Evolutionary conservation across 2,329 filamentous ascomycete species (phyloP), one percentile per base, ranked within the genome.

Genomic region (Lecanicillium sp.): DNA sequence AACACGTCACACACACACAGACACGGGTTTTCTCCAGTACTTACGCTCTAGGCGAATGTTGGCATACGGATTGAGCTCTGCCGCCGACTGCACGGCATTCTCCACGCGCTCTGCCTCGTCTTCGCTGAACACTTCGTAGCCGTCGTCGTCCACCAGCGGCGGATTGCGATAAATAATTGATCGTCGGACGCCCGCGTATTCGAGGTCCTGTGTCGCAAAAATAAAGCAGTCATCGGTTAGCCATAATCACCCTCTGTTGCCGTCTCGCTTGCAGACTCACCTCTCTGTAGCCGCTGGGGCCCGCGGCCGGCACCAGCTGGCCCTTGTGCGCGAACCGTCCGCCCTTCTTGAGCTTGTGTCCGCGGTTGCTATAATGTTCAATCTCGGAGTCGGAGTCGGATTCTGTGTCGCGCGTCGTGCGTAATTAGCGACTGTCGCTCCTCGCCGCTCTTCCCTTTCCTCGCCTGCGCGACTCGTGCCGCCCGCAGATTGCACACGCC

Each of bases 311-410:
- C 36, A 84, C 80, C 53, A 90, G 72, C 58, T 84, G 81, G 50
- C 86, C 86, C 59, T 82, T 75, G 57, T 79, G 83, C 38, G 86
- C 78, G 61, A 87, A 87, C 56, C 81, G 77, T 37, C 87, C 83
- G 57, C 81, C 78, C 64, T 81, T 86, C 71, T 90, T 87, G 38
- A 91, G 73, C 63, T 90, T 91, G 65, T 88, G 81, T 52, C 85
- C 86, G 60, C 86, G 83, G 65, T 90, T 90, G 49, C 81, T 84
- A 57, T 78, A 78, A 57, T 78, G 74, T 51, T 83, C 76, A 57
- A 89, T 82, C 47, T 81, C 78, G 51, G 83, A 81, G 64, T 91
- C 87, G 50, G 85, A 87, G 62, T 90, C 87, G 57, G 83, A 87
- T 53, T 88, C 87, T 90, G 66, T 49, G 45, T 38, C 48, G 55